Evolutionary conservation across 2,329 filamentous ascomycete genomes (phyloP).

Genomic region (Zymoseptoria brevis): DNA sequence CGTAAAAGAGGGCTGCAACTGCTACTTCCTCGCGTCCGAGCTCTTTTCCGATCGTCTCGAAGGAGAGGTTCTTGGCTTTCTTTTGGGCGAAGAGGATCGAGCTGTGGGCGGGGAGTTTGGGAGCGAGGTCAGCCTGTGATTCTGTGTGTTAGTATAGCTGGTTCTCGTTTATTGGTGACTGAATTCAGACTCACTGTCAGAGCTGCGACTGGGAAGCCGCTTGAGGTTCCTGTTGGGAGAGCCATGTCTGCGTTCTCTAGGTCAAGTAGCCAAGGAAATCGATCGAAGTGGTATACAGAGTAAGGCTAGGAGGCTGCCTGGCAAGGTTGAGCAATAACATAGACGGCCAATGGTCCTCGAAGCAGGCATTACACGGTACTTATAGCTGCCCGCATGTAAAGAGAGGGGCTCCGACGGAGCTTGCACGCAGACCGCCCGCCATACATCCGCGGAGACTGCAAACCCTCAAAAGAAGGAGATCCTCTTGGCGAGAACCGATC

Average conservation of each 20-base stretch:
- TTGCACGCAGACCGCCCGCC: neutral
- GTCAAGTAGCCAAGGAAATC: neutral
- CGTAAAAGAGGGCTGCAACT: conserved; percentile 83
- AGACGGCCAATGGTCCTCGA: neutral
- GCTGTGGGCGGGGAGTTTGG: conserved; percentile 63
- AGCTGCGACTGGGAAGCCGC: conserved; percentile 17
- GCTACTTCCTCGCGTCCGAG: conserved; percentile 77
- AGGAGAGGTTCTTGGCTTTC: conserved; percentile 64
- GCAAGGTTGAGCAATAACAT: neutral
- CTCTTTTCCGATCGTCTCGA: conserved; percentile 66
- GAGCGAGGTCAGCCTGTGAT: conserved; percentile 54
- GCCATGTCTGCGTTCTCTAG: neutral
- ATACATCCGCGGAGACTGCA: neutral
- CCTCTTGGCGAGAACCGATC: neutral
- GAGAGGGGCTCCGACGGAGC: neutral
- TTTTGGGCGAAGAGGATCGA: conserved; percentile 74
- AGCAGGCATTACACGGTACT: neutral
- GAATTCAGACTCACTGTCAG: conserved; percentile 10
- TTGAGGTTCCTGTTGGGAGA: conserved; percentile 11
- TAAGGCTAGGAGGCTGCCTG: neutral
- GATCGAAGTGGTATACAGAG: neutral
- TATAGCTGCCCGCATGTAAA: neutral
- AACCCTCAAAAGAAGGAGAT: neutral
- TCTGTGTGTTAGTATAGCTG: neutral
- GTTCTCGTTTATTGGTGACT: neutral